Evolutionary conservation across 164 flowering plant species (phyloP).

Genomic region (Berberis thunbergii): DNA sequence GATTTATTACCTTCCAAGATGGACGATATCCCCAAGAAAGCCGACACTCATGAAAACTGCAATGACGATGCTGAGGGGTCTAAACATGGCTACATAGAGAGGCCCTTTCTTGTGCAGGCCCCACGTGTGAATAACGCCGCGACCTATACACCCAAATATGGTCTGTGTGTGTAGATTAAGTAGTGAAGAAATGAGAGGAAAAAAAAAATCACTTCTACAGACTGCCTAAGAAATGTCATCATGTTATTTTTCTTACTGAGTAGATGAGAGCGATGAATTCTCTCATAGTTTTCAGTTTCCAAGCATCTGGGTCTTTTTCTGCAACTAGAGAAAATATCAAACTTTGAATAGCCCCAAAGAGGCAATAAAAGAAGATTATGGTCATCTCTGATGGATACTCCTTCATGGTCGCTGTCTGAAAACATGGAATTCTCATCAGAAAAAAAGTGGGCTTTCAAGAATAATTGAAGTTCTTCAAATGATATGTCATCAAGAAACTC

Average conservation of each 20-base stretch:
- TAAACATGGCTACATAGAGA: conserved; percentile 36
- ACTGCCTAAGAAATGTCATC: neutral
- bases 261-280: neutral
- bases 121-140: conserved; percentile 20
- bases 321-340: conserved; percentile 23
- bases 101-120: conserved; percentile 35
- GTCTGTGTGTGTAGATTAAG: neutral
- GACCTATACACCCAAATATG: neutral
- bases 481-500: no score
- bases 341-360: conserved; percentile 40
- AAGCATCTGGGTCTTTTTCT: conserved; percentile 31
- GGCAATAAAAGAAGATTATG: conserved; percentile 26
- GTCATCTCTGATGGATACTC: conserved; percentile 32
- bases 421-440: neutral
- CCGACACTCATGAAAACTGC: conserved; percentile 29
- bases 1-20: conserved; percentile 36
- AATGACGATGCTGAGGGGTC: conserved; percentile 35
- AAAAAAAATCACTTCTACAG: no score
- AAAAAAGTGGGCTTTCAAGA: neutral
- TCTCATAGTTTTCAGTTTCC: conserved; percentile 19
- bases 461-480: no score
- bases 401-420: conserved; percentile 33
- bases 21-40: conserved; percentile 39
- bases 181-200: no score
- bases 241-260: neutral